A percentile compares a stretch with the other conserved stretches of the same genome.
These are phyloP conservation scores for Penicillium bovifimosum DNA, from an alignment of 495 filamentous ascomycete species.

Conservation along the genomic window DNA sequence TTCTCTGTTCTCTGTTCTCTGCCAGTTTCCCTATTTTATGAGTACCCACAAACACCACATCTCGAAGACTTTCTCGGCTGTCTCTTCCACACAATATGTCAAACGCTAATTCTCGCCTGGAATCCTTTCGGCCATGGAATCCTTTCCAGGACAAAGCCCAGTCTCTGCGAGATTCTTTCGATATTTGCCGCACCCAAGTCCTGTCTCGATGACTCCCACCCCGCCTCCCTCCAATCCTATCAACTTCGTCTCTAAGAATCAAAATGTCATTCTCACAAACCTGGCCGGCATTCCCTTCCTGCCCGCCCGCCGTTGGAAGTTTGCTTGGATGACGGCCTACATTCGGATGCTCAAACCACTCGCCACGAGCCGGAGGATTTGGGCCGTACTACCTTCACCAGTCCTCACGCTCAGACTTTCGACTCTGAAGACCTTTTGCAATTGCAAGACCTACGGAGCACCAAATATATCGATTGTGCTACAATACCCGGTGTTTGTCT, in stretches of 20 bases:
- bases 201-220: too few relatives aligned
- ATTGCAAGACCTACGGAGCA: background rate
- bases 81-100: background rate
- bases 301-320: slow-evolving; percentile 6
- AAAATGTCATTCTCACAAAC: background rate
- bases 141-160: too few relatives aligned
- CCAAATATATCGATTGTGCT: background rate
- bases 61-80: background rate
- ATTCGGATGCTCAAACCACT: slow-evolving; percentile 1
- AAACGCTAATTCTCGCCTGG: background rate
- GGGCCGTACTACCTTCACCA: background rate
- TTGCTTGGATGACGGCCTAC: slow-evolving; percentile 5
- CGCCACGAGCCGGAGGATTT: background rate
- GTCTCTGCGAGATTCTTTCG: too few relatives aligned
- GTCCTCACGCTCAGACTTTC: background rate
- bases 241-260: background rate
- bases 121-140: too few relatives aligned
- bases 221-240: too few relatives aligned
- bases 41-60: background rate
- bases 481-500: background rate
- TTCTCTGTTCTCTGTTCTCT: background rate
- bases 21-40: background rate
- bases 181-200: too few relatives aligned
- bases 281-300: slow-evolving; percentile 10
- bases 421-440: background rate